Evolutionary conservation across 352 stramenopile genomes (phyloP).

Genomic region (Phytophthora pseudosyringae): DNA sequence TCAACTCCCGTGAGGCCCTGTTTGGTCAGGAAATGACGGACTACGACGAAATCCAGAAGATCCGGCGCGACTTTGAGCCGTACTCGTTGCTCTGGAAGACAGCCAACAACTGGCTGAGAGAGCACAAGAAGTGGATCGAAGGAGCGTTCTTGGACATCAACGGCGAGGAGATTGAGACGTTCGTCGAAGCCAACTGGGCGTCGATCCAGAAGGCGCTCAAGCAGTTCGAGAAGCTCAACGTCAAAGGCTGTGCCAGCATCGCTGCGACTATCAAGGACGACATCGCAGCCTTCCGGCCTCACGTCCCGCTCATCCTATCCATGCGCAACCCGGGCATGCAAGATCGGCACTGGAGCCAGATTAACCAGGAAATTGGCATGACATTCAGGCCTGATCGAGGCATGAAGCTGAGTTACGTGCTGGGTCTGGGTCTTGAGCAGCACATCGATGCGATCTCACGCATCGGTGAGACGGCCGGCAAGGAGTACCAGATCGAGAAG

Average conservation of each 20-base stretch:
- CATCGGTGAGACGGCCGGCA: constrained; percentile 93
- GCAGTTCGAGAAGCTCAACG: constrained; percentile 91
- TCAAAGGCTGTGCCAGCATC: constrained; percentile 88
- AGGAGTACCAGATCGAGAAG: constrained; percentile 96
- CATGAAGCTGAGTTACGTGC: constrained; percentile 84
- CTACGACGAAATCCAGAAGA: constrained; percentile 91
- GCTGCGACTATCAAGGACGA: constrained; percentile 90
- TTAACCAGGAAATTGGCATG: constrained; percentile 91
- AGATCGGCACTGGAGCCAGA: constrained; percentile 92
- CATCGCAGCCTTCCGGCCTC: constrained; percentile 90
- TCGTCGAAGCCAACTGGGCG: constrained; percentile 81
- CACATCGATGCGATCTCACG: constrained; percentile 91
- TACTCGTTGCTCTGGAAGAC: constrained; percentile 96
- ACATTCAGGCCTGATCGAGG: constrained; percentile 84
- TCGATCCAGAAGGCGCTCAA: constrained; percentile 93
- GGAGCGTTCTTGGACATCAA: constrained; percentile 91
- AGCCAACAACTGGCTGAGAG: constrained; percentile 90
- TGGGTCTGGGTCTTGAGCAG: constrained; percentile 87
- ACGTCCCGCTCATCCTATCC: constrained; percentile 90
- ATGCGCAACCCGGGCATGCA: constrained; percentile 94
- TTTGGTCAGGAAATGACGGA: constrained; percentile 91
- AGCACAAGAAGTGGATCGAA: constrained; percentile 94
- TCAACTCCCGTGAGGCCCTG: constrained; percentile 92
- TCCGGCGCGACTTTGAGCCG: constrained; percentile 93
- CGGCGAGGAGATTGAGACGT: constrained; percentile 92